A percentile compares a stretch with the other conserved stretches of the same genome.
Evolutionary conservation across 768 basidiomycete genomes (phyloP).

Genomic region (Tulasnella sp.): DNA sequence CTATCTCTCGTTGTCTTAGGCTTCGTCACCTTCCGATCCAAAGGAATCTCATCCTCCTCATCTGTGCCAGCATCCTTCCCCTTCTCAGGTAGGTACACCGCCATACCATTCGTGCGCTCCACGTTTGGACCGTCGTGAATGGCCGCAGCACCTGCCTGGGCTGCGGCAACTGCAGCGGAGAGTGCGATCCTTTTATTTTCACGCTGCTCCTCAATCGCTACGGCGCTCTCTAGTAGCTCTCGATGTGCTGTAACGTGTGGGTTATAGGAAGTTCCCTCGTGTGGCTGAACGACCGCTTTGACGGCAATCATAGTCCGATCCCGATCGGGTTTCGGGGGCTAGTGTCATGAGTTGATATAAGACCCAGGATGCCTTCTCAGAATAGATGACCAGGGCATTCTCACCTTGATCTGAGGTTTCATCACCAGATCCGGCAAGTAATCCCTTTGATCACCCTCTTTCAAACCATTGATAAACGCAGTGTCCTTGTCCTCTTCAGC

Average conservation of each 20-base stretch:
- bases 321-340: conserved; percentile 41
- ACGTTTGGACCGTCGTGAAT: conserved; percentile 30
- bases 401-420: conserved; percentile 45
- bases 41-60: conserved; percentile 21
- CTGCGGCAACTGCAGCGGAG: conserved; percentile 45
- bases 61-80: conserved; percentile 19
- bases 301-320: conserved; percentile 45
- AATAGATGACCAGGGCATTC: too few relatives aligned
- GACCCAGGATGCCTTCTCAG: too few relatives aligned
- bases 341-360: too few relatives aligned
- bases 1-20: conserved; percentile 60
- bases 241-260: conserved; percentile 64
- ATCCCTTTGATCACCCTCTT: conserved; percentile 25
- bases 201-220: conserved; percentile 50
- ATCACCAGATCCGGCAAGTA: conserved; percentile 24
- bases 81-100: conserved; percentile 36
- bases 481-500: conserved; percentile 40
- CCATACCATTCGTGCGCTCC: conserved; percentile 49
- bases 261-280: conserved; percentile 83
- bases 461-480: conserved; percentile 28
- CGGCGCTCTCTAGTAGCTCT: conserved; percentile 56
- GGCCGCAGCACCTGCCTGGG: conserved; percentile 24
- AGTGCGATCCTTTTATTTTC: conserved; percentile 40
- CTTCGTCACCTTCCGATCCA: conserved; percentile 29
- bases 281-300: conserved; percentile 58